phyloP scores from a whole-genome alignment of 2,329 filamentous ascomycete genomes.

The Exophiala sp. region DNA sequence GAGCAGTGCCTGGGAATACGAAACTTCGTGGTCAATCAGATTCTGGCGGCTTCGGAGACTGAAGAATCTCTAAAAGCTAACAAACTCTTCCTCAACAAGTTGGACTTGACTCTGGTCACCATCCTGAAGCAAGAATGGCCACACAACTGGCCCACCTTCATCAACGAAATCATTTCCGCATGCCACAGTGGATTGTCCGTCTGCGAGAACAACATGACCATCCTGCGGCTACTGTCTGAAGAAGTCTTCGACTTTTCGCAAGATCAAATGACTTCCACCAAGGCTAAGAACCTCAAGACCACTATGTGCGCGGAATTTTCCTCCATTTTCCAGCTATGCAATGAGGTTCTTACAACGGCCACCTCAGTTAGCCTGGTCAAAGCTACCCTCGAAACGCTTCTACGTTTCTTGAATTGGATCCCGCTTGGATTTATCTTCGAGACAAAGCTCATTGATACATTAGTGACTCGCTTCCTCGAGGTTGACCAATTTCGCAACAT shows the following conservation, averaged over 20 bases:
- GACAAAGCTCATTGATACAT: slow-evolving; percentile 89
- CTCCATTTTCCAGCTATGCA: slow-evolving; percentile 95
- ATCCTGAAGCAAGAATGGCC: slow-evolving; percentile 99
- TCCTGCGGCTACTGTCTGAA: slow-evolving; percentile 89
- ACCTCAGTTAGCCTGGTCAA: slow-evolving; percentile 86
- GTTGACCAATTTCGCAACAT: slow-evolving; percentile 94
- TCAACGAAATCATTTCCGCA: slow-evolving; percentile 97
- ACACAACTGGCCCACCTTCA: slow-evolving; percentile 99
- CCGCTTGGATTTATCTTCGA: slow-evolving; percentile 98
- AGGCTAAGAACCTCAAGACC: slow-evolving; percentile 93
- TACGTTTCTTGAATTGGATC: slow-evolving; percentile 99
- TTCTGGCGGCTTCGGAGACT: slow-evolving; percentile 86
- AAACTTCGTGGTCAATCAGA: slow-evolving; percentile 98
- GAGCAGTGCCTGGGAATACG: slow-evolving; percentile 98
- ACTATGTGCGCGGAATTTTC: slow-evolving; percentile 99
- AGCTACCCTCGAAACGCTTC: slow-evolving; percentile 91
- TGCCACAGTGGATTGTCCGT: slow-evolving; percentile 94
- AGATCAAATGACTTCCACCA: slow-evolving; percentile 98
- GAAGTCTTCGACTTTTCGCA: slow-evolving; percentile 99
- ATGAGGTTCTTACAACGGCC: slow-evolving; percentile 87
- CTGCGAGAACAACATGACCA: slow-evolving; percentile 99
- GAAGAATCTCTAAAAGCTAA: slow-evolving; percentile 83
- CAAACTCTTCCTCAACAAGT: slow-evolving; percentile 91
- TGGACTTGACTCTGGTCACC: slow-evolving; percentile 94
- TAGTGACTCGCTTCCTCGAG: slow-evolving; percentile 88